Conservation (phyloP, 2,329 filamentous ascomycete species). For the Fusarium subtropicale region DNA sequence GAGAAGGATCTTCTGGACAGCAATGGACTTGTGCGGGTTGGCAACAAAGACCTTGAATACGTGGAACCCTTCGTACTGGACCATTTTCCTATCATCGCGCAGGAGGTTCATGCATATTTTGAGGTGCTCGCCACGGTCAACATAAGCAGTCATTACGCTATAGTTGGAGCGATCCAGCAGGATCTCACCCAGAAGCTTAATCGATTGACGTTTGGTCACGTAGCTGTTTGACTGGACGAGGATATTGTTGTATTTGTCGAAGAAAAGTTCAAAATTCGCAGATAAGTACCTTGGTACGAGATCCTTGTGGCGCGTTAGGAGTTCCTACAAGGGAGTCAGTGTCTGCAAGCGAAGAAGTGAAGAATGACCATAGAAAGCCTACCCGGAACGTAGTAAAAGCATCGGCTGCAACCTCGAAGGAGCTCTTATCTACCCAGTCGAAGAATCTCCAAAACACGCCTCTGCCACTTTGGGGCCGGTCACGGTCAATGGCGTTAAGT, state of each 20-base stretch:
- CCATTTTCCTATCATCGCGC: conserved; percentile 96
- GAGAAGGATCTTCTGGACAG: conserved; percentile 93
- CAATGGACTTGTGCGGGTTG: conserved; percentile 97
- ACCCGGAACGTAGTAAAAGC: conserved; percentile 98
- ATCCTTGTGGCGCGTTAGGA: conserved; percentile 93
- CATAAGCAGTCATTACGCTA: conserved; percentile 97
- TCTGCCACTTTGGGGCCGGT: conserved; percentile 78
- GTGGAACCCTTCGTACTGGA: conserved; percentile 98
- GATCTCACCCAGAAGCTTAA: conserved; percentile 96
- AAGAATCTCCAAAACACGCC: conserved; percentile 98
- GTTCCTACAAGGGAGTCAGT: conserved; percentile 70
- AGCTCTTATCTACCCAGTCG: conserved; percentile 95
- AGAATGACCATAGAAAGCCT: conserved; percentile 49
- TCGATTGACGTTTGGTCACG: conserved; percentile 97
- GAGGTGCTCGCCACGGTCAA: conserved; percentile 93
- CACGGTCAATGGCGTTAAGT: conserved; percentile 80
- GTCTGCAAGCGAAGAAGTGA: not conserved
- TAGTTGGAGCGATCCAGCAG: conserved; percentile 96
- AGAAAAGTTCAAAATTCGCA: conserved; percentile 94
- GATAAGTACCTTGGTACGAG: conserved; percentile 88
- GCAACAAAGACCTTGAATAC: conserved; percentile 99
- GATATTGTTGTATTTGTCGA: conserved; percentile 86
- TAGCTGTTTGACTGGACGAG: conserved; percentile 94
- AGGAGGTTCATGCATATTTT: conserved; percentile 99
- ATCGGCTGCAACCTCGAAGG: conserved; percentile 96